phyloP scores from a whole-genome alignment of 108 stramenopile genomes.

The Cyclotella baltica region DNA sequence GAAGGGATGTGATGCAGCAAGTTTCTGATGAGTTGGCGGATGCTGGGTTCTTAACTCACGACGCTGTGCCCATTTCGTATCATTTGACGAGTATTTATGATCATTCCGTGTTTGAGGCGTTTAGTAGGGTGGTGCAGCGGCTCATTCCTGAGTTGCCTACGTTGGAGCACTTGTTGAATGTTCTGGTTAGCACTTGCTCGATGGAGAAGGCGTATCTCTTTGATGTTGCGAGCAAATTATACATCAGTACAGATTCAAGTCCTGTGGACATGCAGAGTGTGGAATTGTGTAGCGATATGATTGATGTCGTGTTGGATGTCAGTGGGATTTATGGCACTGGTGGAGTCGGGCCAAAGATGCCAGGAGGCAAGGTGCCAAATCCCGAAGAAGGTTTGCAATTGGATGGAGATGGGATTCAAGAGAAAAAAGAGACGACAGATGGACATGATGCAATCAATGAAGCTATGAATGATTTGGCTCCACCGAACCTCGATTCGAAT shows the following conservation, averaged over 20 bases:
- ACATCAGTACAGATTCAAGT: slow-evolving; percentile 96
- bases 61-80: slow-evolving; percentile 86
- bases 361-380: slow-evolving; percentile 1
- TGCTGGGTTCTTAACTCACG: slow-evolving; percentile 77
- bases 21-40: slow-evolving; percentile 87
- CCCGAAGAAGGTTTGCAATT: slow-evolving; percentile 7
- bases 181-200: slow-evolving; percentile 90
- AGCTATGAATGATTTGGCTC: slow-evolving; percentile 16
- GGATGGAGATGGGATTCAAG: slow-evolving; percentile 24
- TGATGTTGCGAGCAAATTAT: slow-evolving; percentile 97
- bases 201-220: slow-evolving; percentile 99
- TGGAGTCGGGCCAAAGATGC: slow-evolving; percentile 26
- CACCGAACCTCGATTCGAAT: slow-evolving; percentile 4
- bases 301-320: slow-evolving; percentile 99
- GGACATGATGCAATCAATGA: slow-evolving; percentile 30
- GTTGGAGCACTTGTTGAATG: slow-evolving; percentile 94
- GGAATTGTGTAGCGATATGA: slow-evolving; percentile 99
- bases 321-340: slow-evolving; percentile 97
- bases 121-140: slow-evolving; percentile 90
- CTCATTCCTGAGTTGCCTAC: slow-evolving; percentile 95
- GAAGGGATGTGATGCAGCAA: slow-evolving; percentile 90
- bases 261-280: slow-evolving; percentile 97
- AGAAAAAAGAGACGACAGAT: slow-evolving; percentile 1
- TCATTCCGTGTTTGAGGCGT: slow-evolving; percentile 98
- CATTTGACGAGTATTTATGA: slow-evolving; percentile 97